Evolutionary conservation across 345 rosid species (phyloP).

Genomic region (Kernera saxatilis): DNA sequence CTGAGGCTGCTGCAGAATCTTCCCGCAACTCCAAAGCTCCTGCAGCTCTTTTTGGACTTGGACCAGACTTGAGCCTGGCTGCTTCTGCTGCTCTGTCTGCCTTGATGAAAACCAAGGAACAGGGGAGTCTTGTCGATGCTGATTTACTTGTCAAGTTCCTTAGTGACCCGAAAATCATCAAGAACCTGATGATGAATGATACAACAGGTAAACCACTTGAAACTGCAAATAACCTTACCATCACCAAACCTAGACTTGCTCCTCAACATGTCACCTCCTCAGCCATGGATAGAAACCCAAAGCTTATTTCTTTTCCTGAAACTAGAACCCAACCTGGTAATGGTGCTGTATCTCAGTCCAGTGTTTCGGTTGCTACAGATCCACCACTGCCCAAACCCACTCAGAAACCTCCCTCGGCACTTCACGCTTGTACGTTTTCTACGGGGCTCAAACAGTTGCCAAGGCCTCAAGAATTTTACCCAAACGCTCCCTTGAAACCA

Average conservation of each 20-base stretch:
- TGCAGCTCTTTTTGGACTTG: background rate
- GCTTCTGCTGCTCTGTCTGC: constrained; percentile 37
- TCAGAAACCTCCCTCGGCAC: background rate
- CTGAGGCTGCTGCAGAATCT: background rate
- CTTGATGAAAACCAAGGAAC: constrained; percentile 28
- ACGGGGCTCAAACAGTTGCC: background rate
- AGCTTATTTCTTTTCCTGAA: no score
- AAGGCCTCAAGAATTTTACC: background rate
- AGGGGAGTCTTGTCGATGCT: constrained; percentile 38
- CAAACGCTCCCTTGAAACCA: background rate
- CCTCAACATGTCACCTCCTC: constrained; percentile 15
- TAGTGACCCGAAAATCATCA: constrained; percentile 41
- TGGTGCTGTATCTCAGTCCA: constrained; percentile 14
- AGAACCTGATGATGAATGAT: constrained; percentile 30
- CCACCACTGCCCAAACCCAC: no score
- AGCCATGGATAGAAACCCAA: background rate
- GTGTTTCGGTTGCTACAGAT: background rate
- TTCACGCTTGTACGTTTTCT: background rate
- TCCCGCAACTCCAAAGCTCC: constrained; percentile 7
- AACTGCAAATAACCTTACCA: background rate
- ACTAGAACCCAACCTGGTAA: background rate
- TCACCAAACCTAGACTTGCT: background rate
- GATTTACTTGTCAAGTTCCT: constrained; percentile 51
- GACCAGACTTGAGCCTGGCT: constrained; percentile 28
- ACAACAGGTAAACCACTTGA: background rate